Evolutionary conservation across 768 basidiomycete species (phyloP), one percentile per base, ranked within the genome.

Genomic region (Phylloporus arenicola): DNA sequence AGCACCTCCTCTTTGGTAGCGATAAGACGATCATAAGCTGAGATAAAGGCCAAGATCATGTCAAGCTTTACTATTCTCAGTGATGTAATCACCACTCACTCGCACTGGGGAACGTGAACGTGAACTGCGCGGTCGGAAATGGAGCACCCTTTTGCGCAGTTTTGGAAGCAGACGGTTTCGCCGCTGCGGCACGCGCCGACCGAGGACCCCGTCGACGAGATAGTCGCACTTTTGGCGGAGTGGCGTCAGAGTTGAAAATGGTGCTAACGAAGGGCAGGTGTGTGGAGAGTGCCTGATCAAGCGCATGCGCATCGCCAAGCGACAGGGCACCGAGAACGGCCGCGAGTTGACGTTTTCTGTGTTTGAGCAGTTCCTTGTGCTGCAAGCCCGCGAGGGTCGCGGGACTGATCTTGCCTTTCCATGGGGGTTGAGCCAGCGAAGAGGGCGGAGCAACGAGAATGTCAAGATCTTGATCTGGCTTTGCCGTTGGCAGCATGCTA

Each of bases 231-330:
- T 69, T 73, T 7, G 65, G 69, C 13, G 66, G 47, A 51, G 57
- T 54, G 29, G 60, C 52, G 48, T 54, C 59, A 27, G 64, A 53
- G 27, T 68, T 65, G 40, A 70, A 72, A 55, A 71, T 75, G 48
- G 74, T 60, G 49, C 59, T 50, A 14, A 61, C 57, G 41, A 67
- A 67, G 46, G 60, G 59, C 7, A 66, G 43, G 43, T 65, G 67
- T 38, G 75, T 77, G 34, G 82, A 82, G 40, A 92, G 70, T 24
- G 88, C 89, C 65, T 85, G 84, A 62, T 92, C 88, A 25, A 91
- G 71, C 31, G 86, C 86, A 38, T 89, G 73, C 13, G 82, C 79
- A 66, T 88, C 83, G 16, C 80, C 80, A 57, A 78, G 75, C 9
- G 84, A 79, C 47, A 85, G 64, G 22, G 82, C 80, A 17, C 83